Evolutionary conservation across 257 asterid species (phyloP), one percentile per base, ranked within the genome.

Genomic region (Datura wrightii): DNA sequence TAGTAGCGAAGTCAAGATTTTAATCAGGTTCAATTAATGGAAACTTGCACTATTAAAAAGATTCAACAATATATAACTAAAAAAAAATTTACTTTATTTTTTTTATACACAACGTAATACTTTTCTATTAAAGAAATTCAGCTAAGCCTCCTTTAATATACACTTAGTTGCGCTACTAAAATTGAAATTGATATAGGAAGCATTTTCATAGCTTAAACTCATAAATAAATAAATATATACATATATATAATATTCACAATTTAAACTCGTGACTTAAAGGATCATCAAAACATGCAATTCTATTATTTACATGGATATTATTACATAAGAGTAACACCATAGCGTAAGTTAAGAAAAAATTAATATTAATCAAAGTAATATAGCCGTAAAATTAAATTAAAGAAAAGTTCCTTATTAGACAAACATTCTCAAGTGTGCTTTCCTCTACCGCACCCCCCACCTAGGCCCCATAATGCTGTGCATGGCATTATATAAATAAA

Each of bases 401-500:
- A 76, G 15, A 76, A 76, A 74, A 52, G 46, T 46, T 31, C 15
- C 63, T 82, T 87, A 86, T 39, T 39, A 37, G 87, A 84, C 88
- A 41, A 89, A 83, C 90, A 88, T 84, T 91, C 83, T 79, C 69
- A 37, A 55, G 36, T 79, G n/a, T 56, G 34, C 31, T 55, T 65
- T 34, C n/a, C 37, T 59, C 62, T 34, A 6, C 71, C 54, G 46
- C 65, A 41, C 58, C 63, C 89, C 84, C 0, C 80, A 36, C 34
- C 63, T 80, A 80, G 81, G 10, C 85, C 19, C 85, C 10, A 52
- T 54, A 24, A 41, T 48, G 55, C 24, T 74, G 42, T 74, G 81
- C 81, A 74, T 74, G 81, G 81, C 42, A 74, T 44, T 11, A 74
- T 48, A 74, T 76, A 50, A 37, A 66, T 37, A 66, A 6, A 39